Conservation (phyloP, 176 grass and related monocot genomes). For the Triticum dicoccoides region DNA sequence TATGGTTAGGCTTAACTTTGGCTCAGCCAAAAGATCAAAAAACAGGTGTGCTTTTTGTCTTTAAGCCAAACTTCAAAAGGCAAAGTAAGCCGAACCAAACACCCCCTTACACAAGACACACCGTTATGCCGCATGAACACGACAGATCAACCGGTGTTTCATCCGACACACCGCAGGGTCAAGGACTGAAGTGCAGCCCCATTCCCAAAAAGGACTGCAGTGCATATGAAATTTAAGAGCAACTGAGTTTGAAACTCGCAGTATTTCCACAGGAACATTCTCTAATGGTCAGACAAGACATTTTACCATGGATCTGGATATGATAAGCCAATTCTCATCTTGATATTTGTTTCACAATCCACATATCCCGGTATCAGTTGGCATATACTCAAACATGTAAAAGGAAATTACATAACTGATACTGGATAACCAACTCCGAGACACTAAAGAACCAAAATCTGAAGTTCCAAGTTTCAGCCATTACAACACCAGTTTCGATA, state of each 20-base stretch:
- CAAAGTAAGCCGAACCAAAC: no score
- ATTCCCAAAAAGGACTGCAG: neutral
- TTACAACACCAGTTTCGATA: slow-evolving; percentile 26
- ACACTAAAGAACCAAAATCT: neutral
- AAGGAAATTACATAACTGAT: neutral
- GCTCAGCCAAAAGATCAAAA: no score
- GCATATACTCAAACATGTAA: slow-evolving; percentile 4
- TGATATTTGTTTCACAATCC: neutral
- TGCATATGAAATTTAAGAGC: neutral
- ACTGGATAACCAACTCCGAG: neutral
- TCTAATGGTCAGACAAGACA: neutral
- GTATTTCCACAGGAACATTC: neutral
- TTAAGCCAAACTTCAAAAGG: no score
- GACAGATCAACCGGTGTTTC: no score
- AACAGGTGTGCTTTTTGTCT: no score
- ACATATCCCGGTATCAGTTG: neutral
- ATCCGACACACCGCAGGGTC: no score
- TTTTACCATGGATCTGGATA: neutral
- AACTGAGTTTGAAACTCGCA: neutral
- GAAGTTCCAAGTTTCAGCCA: slow-evolving; percentile 7
- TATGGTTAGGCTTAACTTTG: no score
- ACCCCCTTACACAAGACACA: no score
- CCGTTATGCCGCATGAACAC: no score
- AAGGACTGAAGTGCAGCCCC: no score
- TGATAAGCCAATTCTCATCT: neutral